Evolutionary conservation across 2,329 filamentous ascomycete species (phyloP).

Genomic region (Tolypocladium ovalisporum): DNA sequence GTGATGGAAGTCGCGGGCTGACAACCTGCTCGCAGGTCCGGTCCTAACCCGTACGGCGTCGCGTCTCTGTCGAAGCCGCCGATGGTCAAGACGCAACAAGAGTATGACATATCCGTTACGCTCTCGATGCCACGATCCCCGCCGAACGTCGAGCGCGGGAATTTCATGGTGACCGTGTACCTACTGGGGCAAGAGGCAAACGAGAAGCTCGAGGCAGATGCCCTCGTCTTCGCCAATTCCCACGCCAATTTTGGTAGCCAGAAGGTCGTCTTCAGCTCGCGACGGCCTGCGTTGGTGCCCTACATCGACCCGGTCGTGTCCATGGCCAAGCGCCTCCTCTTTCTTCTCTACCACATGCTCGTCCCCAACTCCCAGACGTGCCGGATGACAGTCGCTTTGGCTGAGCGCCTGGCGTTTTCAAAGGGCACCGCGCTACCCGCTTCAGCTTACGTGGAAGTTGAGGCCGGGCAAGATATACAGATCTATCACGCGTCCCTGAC

Average conservation of each 20-base stretch:
- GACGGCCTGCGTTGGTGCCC: constrained; percentile 67
- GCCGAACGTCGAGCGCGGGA: constrained; percentile 65
- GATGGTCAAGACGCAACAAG: constrained; percentile 60
- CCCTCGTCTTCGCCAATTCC: constrained; percentile 16
- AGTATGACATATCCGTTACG: constrained; percentile 72
- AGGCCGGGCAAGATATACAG: constrained; percentile 59
- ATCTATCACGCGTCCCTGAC: constrained; percentile 60
- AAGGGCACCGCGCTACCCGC: constrained; percentile 28
- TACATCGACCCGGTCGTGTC: constrained; percentile 65
- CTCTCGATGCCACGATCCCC: constrained; percentile 70
- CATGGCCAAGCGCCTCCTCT: constrained; percentile 45
- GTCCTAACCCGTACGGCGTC: constrained; percentile 41
- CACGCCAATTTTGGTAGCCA: constrained; percentile 23
- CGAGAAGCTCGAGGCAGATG: constrained; percentile 11
- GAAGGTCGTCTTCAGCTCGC: constrained; percentile 47
- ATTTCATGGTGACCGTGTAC: constrained; percentile 86
- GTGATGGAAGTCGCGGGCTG: constrained; percentile 1
- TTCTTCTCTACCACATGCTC: constrained; percentile 59
- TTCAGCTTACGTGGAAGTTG: constrained; percentile 50
- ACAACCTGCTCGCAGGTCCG: constrained; percentile 24
- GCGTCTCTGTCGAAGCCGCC: constrained; percentile 33
- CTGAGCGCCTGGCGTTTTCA: constrained; percentile 59
- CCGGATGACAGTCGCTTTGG: constrained; percentile 55
- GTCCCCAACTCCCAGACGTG: constrained; percentile 54
- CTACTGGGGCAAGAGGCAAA: constrained; percentile 41